phyloP scores from a whole-genome alignment of 2,329 filamentous ascomycete species.

The Penicillium carneum region DNA sequence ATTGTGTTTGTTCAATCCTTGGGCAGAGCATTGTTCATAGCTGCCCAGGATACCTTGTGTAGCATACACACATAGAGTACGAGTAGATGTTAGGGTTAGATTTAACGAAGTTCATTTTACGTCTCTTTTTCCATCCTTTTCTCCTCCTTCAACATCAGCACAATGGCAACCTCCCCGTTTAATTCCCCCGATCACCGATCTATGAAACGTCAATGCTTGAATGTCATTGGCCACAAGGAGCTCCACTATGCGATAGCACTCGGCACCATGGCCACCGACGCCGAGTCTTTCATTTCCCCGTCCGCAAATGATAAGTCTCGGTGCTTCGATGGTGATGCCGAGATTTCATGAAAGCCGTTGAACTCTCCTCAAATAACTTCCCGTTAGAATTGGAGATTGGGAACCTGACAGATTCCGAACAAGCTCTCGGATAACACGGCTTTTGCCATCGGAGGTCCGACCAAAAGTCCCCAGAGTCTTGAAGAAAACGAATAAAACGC shows the following conservation, averaged over 20 bases:
- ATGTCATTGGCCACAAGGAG: background rate
- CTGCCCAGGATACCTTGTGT: background rate
- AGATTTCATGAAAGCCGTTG: background rate
- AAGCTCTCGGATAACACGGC: conserved; percentile 41
- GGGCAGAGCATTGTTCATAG: conserved; percentile 5
- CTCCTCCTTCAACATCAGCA: background rate
- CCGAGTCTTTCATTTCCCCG: background rate
- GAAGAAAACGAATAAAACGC: conserved; percentile 9
- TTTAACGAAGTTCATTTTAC: conserved; percentile 1
- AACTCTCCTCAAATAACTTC: background rate
- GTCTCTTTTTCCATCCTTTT: background rate
- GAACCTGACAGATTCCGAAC: background rate
- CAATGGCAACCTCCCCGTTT: background rate
- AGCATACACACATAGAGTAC: conserved; percentile 15
- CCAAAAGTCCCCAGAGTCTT: conserved; percentile 1
- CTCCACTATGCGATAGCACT: background rate
- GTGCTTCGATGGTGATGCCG: background rate
- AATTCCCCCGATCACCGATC: too few relatives aligned
- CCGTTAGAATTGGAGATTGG: background rate
- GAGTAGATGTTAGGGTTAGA: conserved; percentile 11
- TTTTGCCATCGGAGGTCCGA: conserved; percentile 32
- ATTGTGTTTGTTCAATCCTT: background rate
- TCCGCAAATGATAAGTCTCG: background rate
- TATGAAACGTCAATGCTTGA: background rate
- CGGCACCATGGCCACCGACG: background rate